Base-by-base conservation (phyloP, 2,329 filamentous ascomycete species). In the Claviceps paspali region DNA sequence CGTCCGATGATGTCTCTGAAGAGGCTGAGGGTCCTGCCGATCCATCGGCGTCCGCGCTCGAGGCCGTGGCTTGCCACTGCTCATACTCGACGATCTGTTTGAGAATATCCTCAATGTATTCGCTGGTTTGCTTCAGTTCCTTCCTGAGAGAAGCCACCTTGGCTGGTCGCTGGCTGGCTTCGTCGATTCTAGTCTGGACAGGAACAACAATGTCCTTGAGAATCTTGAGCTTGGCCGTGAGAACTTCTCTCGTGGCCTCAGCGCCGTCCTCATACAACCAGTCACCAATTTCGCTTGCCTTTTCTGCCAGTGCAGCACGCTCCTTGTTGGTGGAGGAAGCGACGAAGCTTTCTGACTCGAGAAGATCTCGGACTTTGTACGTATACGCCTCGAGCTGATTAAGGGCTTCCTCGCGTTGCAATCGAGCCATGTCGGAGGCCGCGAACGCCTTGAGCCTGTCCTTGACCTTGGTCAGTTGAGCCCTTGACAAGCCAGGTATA, bases 301-400 rank as follows among this genome's bases (percentile, higher is more conserved):
- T 77, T 42, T 75, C 64, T 48, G 80, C 71, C 10, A 96, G 68
- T n/a, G 62, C 59, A 6, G 67, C 56, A 33, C 84, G 73, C 52
- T 86, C 73, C 15, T 72, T 68, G 3, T 74, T 63, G 8, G 80
- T 88, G 23, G 86, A 82, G 3, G 70, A 74, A 10, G 68, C 68
- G 36, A 81, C 64, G 54, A 95, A 96, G 1, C 68, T 67, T 33
- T 83, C 76, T 42, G 80, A 79, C 29, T 84, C 79, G 2, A 95
- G 67, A 31, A 93, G 68, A 55, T 95, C 86, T 19, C 86, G 79
- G 21, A 82, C 73, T 51, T 77, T 80, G 67, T 98, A 98, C 11
- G 88, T 94, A 58, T 82, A 96, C 10, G 73, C 79, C 59, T 98
- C 91, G n/a, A 98, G 74, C 45, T 82, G 80, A 60, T 96, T 98